Evolutionary conservation across 108 stramenopile genomes (phyloP), one percentile per base, ranked within the genome.

Genomic region (Parietichytrium sp.): DNA sequence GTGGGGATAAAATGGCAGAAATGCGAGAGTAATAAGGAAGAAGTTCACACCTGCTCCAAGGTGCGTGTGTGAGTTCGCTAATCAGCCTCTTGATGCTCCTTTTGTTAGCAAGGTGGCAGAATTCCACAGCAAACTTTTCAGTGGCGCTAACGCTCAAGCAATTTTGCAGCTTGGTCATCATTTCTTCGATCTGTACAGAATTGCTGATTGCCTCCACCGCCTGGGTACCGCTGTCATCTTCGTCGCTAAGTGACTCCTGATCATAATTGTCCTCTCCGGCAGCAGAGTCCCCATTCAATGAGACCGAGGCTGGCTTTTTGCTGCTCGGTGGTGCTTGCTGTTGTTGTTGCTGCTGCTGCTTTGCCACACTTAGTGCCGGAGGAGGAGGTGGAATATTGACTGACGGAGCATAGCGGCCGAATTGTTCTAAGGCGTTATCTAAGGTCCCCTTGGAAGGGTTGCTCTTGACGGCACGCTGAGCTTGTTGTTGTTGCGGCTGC

Each of bases 61-160:
- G 29, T n/a, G 61, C 61, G 2, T 42, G 61, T n/a, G 18, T 72
- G 0, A 72, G 61, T 42, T 72, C 61, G 20, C 16, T 10, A 27
- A 72, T 72, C 1, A 72, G 61, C 36, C 61, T 33, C 20, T 72
- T 72, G 29, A 72, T 16, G 38, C 36, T n/a, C 36, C 25, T 72
- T 42, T 72, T 72, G 42, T 33, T 72, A 25, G 36, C 38, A 47
- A 15, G 36, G 33, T 72, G 61, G 61, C 61, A 72, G 45, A 72
- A 72, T n/a, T 72, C 61, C 6, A 72, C 42, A 33, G 61, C 61
- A 38, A 72, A 72, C 13, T 42, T 72, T 27, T 72, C 61, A 33
- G 61, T 72, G 61, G 61, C 61, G 20, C 61, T 72, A 10, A 33
- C 38, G 8, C 15, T 72, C 61, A 72, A 27, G 33, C 61, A 72